Evolutionary conservation across 345 rosid species (phyloP).

Genomic region (Ceriops zippeliana): DNA sequence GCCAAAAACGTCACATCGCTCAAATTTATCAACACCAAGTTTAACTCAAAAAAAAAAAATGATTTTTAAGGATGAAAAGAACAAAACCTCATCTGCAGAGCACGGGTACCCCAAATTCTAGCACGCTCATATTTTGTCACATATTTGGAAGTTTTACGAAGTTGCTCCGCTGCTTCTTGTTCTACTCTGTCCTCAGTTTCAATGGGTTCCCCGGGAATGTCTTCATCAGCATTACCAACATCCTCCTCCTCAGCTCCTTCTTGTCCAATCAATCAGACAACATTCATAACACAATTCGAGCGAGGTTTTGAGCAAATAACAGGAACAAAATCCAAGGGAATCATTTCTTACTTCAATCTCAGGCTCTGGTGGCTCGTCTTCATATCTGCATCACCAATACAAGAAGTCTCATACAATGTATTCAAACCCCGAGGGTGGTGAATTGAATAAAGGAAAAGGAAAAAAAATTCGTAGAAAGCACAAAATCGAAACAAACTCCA

Average conservation of each 20-base stretch:
- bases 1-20: slow-evolving; percentile 4
- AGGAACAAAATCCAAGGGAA: background rate
- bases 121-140: slow-evolving; percentile 89
- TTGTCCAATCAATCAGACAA: slow-evolving; percentile 34
- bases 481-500: too few species aligned
- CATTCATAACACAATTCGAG: background rate
- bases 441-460: background rate
- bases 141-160: slow-evolving; percentile 65
- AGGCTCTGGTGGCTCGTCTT: slow-evolving; percentile 83
- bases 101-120: slow-evolving; percentile 76
- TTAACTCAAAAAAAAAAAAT: background rate
- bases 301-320: background rate
- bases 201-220: slow-evolving; percentile 48
- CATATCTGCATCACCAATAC: slow-evolving; percentile 40
- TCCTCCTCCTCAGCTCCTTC: slow-evolving; percentile 73
- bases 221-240: slow-evolving; percentile 49
- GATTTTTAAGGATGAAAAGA: background rate
- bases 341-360: slow-evolving; percentile 58
- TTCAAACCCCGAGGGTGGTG: background rate
- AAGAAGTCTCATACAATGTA: background rate
- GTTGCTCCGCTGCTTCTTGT: slow-evolving; percentile 29
- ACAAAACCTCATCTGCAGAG: slow-evolving; percentile 69
- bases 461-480: too few species aligned
- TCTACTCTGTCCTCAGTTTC: slow-evolving; percentile 63
- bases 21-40: background rate